Percentiles rank a stretch among this genome's conserved stretches.
phyloP scores from a whole-genome alignment of 495 filamentous ascomycete species.

The Venustampulla echinocandica region DNA sequence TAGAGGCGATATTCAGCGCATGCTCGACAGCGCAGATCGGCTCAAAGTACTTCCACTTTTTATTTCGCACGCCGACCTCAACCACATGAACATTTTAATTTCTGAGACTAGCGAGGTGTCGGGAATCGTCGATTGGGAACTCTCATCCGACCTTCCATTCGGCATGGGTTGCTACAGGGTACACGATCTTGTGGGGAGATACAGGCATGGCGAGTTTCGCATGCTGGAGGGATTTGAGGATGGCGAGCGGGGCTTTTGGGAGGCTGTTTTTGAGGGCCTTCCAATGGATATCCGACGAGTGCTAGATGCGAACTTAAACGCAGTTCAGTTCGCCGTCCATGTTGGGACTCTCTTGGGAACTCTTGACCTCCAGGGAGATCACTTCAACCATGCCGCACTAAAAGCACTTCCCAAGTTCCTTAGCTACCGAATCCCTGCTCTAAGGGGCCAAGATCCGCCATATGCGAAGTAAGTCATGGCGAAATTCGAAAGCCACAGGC shows the following conservation, averaged over 20 bases:
- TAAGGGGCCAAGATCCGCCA: background rate
- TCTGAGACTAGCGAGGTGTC: background rate
- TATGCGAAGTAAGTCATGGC: too few relatives aligned
- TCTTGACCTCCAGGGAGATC: background rate
- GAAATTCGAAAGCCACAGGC: too few relatives aligned
- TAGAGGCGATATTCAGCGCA: background rate
- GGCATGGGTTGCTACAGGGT: background rate
- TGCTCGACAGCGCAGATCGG: background rate
- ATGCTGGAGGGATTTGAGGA: background rate
- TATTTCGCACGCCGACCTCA: background rate
- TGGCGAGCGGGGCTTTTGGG: conserved; percentile 1
- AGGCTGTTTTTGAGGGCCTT: background rate
- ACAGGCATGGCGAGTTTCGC: background rate
- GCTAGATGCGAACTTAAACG: background rate
- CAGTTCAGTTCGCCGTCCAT: background rate
- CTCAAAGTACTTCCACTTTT: conserved; percentile 1
- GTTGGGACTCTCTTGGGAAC: background rate
- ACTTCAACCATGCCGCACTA: background rate
- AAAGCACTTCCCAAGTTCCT: conserved; percentile 1
- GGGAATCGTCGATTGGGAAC: conserved; percentile 1
- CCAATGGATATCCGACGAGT: background rate
- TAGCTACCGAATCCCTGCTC: background rate
- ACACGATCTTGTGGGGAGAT: background rate
- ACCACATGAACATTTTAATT: background rate
- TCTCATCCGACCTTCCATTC: background rate